These are phyloP conservation scores for Melampsora americana DNA, from an alignment of 1,284 basidiomycete genomes.

Conservation along the genomic window DNA sequence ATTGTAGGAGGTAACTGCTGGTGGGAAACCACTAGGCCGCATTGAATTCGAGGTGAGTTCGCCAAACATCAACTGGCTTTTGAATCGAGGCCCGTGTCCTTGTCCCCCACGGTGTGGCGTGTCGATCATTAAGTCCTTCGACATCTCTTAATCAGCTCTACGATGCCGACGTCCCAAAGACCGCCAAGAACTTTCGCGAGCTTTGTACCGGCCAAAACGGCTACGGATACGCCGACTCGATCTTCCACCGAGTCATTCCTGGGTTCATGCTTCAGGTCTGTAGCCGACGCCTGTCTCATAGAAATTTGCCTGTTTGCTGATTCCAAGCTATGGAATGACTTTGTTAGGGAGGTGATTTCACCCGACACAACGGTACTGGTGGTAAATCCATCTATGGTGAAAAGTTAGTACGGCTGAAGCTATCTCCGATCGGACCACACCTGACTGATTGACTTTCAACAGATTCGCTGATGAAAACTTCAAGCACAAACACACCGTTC, in stretches of 20 bases:
- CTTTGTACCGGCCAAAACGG: conserved; percentile 50
- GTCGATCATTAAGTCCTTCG: neutral
- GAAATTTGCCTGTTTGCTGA: neutral
- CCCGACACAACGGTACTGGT: conserved; percentile 52
- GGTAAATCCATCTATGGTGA: conserved; percentile 50
- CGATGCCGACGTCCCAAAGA: conserved; percentile 49
- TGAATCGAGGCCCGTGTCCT: neutral
- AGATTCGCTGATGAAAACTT: conserved; percentile 53
- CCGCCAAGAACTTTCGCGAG: conserved; percentile 52
- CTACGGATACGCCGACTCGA: conserved; percentile 46
- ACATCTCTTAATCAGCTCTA: conserved; percentile 16
- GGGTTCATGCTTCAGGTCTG: conserved; percentile 29
- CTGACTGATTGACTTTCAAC: neutral
- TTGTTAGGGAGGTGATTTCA: conserved; percentile 52
- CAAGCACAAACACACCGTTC: conserved; percentile 50
- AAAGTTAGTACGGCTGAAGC: conserved; percentile 19
- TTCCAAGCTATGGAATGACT: conserved; percentile 13
- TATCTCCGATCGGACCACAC: neutral
- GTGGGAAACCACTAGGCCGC: conserved; percentile 34
- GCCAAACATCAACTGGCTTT: neutral
- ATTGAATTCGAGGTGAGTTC: conserved; percentile 33
- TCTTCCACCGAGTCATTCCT: conserved; percentile 47
- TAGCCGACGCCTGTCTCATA: neutral
- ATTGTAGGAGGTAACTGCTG: conserved; percentile 23
- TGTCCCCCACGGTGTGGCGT: neutral